Base-by-base conservation (phyloP, 23 red algal species). In the Gracilaria caudata region DNA sequence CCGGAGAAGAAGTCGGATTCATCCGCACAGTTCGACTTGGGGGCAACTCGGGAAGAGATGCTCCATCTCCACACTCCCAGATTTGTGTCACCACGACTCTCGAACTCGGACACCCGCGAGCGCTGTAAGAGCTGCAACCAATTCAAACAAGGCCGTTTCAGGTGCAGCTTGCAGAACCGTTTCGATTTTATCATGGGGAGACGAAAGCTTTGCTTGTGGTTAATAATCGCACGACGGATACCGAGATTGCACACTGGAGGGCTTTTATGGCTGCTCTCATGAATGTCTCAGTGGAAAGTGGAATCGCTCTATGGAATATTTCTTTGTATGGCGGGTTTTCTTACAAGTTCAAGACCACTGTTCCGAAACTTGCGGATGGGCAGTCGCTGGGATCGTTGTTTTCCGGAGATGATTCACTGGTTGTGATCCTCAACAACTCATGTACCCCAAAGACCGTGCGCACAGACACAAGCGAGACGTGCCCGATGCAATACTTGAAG, bases 121-220 rank as follows among this genome's bases (percentile, higher is more conserved):
- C 36, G 19, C 66, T 73, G 3, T 46, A 5, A 73, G 66, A 44
- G 16, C 66, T 46, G 19, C 66, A 46, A 40, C 26, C 28, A 33
- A 46, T 73, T 73, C 66, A 73, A 46, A 25, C 28, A 4, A 16
- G 66, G 28, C 66, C 66, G 19, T 73, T 25, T 25, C 37, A 34
- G 66, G 66, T 73, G 36, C 28, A 73, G 4, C 10, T 73, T 12
- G 66, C 66, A 21, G 66, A 73, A 19, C 66, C 66, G 66, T 73
- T 73, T 21, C 8, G 6, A 8, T 73, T 44, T 46, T 17, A 34
- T 40, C 66, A 73, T 12, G 66, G 66, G 23, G 66, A 44, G 3
- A n/a, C n/a, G 19, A 73, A 34, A 21, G 19, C 30, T 46, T 25
- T 73, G 37, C 19, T 73, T 33, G 41, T 73, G 12, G 66, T 73